Percentiles rank a stretch among this genome's conserved stretches.
Conservation (phyloP, 2,329 filamentous ascomycete genomes). For the Epichloe coenophiala region DNA sequence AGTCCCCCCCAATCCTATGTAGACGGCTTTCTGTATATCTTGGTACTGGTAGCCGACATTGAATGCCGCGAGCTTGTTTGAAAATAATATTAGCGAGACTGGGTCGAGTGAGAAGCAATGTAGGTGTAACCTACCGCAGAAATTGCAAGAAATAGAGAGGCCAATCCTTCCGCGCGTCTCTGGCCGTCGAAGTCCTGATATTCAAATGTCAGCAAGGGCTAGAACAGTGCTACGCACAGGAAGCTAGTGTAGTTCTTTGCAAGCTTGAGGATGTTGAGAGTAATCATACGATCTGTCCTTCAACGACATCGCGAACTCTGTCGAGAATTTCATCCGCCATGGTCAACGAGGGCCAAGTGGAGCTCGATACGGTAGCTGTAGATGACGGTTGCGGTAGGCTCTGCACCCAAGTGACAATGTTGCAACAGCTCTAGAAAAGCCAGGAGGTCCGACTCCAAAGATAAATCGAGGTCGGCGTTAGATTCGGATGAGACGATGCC, state of each 20-base stretch:
- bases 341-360: not conserved
- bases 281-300: slow-evolving; percentile 74
- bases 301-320: slow-evolving; percentile 62
- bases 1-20: slow-evolving; percentile 73
- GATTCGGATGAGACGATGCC: not conserved
- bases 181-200: slow-evolving; percentile 61
- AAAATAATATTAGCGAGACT: not conserved
- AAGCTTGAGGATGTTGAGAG: not conserved
- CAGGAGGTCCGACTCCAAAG: not conserved
- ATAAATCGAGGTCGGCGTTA: not conserved
- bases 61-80: slow-evolving; percentile 45
- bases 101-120: not conserved
- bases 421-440: not conserved
- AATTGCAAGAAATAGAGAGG: slow-evolving; percentile 58
- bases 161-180: slow-evolving; percentile 64
- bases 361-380: not conserved
- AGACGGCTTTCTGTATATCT: slow-evolving; percentile 76
- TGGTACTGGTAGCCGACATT: slow-evolving; percentile 67
- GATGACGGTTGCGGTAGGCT: not conserved
- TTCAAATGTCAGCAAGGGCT: not conserved
- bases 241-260: not conserved
- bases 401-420: not conserved
- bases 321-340: slow-evolving; percentile 74
- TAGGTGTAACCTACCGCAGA: slow-evolving; percentile 50
- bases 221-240: not conserved